A percentile compares a stretch with the other conserved stretches of the same genome.
Conservation (phyloP, 257 asterid species). For the Mitragyna speciosa region DNA sequence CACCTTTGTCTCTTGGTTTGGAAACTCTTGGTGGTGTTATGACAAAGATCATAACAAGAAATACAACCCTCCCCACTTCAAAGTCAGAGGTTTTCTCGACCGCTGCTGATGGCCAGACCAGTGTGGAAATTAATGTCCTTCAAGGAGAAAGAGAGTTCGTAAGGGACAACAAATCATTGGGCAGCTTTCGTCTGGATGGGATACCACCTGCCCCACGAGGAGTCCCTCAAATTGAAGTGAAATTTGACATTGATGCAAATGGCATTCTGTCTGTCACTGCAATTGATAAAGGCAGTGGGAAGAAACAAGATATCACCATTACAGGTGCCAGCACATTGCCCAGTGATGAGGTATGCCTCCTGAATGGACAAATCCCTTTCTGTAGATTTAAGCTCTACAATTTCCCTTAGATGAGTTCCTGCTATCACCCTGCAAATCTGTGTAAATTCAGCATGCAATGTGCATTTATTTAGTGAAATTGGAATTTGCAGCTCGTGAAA, state of each 20-base stretch:
- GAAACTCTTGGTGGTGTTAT: slow-evolving; percentile 99
- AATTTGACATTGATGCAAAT: slow-evolving; percentile 94
- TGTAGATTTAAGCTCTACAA: neutral
- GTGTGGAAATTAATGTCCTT: slow-evolving; percentile 94
- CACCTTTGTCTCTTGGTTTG: slow-evolving; percentile 90
- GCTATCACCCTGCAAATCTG: neutral
- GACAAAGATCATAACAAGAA: slow-evolving; percentile 94
- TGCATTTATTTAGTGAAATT: neutral
- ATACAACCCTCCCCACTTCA: slow-evolving; percentile 92
- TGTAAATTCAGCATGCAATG: neutral
- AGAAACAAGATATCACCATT: slow-evolving; percentile 94
- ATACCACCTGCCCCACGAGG: slow-evolving; percentile 99
- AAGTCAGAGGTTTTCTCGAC: slow-evolving; percentile 98
- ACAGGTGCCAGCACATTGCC: slow-evolving; percentile 99
- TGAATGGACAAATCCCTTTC: neutral
- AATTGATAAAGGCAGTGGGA: slow-evolving; percentile 90
- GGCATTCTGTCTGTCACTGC: slow-evolving; percentile 96
- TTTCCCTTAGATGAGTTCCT: neutral
- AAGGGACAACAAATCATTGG: slow-evolving; percentile 91
- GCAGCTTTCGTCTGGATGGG: slow-evolving; percentile 98
- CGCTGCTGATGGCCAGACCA: slow-evolving; percentile 98
- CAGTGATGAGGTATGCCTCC: slow-evolving; percentile 64
- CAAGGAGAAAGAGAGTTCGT: slow-evolving; percentile 99
- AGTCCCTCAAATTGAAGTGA: slow-evolving; percentile 96
- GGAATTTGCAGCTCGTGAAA: neutral